Evolutionary conservation across 2,329 filamentous ascomycete genomes (phyloP).

Genomic region (Trichoderma polysporum): DNA sequence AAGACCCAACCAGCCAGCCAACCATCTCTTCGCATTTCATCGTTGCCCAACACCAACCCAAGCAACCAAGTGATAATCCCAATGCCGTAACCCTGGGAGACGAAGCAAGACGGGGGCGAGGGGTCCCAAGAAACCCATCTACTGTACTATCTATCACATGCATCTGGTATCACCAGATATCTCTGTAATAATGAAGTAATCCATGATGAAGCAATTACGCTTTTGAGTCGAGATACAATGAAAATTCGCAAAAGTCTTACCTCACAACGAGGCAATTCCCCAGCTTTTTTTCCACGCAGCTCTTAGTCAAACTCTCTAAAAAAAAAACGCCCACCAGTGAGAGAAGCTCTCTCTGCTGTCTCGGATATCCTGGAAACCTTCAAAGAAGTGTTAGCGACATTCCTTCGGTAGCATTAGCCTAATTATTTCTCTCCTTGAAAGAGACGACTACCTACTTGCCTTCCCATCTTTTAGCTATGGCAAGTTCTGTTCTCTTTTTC

Average conservation of each 20-base stretch:
- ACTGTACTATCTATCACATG: background rate
- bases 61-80: background rate
- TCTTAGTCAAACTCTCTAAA: background rate
- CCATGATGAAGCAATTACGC: background rate
- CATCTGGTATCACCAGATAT: background rate
- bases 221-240: background rate
- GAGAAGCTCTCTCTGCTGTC: background rate
- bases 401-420: too few relatives aligned
- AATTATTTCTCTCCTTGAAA: too few relatives aligned
- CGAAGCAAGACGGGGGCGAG: background rate
- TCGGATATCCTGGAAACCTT: background rate
- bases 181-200: background rate
- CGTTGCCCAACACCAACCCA: background rate
- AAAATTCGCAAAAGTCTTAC: background rate
- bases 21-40: background rate
- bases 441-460: too few relatives aligned
- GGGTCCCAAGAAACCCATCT: too few relatives aligned
- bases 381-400: background rate
- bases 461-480: too few relatives aligned
- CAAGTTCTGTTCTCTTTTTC: background rate
- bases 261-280: background rate
- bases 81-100: background rate
- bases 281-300: too few relatives aligned
- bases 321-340: too few relatives aligned
- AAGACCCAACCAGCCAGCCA: background rate